phyloP scores from a whole-genome alignment of 164 flowering plant genomes.

The Stephania cephalantha region DNA sequence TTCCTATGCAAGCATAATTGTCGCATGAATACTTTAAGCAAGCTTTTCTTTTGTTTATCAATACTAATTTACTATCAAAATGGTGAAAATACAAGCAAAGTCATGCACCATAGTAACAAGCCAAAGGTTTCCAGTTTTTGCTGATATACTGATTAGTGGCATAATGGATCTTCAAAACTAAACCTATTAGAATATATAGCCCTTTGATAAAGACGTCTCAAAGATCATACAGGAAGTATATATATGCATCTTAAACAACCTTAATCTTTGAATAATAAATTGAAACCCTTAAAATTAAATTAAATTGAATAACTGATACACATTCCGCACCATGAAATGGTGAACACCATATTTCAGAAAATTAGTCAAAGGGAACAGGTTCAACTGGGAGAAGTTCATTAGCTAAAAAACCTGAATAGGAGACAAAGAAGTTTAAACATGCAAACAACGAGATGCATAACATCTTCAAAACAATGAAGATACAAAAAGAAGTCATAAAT shows the following conservation, averaged over 20 bases:
- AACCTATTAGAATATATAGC: neutral
- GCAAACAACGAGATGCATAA: no score
- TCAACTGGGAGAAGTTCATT: no score
- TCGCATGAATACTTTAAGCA: neutral
- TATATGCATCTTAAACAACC: neutral
- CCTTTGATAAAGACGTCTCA: neutral
- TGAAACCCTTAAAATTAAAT: neutral
- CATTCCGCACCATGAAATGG: neutral
- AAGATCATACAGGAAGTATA: neutral
- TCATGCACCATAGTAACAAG: neutral
- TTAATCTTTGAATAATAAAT: neutral
- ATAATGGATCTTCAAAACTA: neutral
- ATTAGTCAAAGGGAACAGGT: no score
- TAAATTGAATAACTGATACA: neutral
- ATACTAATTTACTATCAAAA: neutral
- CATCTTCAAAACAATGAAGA: no score
- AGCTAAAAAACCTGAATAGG: no score
- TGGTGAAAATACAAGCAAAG: neutral
- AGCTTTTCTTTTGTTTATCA: neutral
- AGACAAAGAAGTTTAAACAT: no score
- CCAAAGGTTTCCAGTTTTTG: neutral
- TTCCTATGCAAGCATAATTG: slow-evolving; percentile 39
- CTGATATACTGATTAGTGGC: neutral
- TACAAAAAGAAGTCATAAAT: no score
- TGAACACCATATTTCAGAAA: neutral